phyloP scores from a whole-genome alignment of 768 basidiomycete genomes.

The Sutorius australiensis region DNA sequence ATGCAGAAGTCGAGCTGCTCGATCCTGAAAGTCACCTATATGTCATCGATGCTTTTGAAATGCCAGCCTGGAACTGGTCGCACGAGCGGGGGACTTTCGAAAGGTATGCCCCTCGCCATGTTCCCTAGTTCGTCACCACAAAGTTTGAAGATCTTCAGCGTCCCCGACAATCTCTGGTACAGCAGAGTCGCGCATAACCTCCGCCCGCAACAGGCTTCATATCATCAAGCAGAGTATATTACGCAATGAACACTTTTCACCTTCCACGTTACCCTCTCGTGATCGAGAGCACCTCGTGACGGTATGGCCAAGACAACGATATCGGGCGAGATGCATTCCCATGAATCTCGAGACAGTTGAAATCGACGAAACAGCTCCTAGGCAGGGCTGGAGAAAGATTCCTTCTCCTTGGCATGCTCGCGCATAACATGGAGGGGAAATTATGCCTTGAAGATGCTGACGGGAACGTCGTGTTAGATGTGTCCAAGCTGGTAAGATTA shows the following conservation, averaged over 20 bases:
- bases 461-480: conserved; percentile 83
- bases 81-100: conserved; percentile 83
- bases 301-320: conserved; percentile 40
- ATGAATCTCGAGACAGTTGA: conserved; percentile 52
- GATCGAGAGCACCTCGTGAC: conserved; percentile 88
- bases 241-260: conserved; percentile 96
- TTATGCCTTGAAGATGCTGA: conserved; percentile 92
- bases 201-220: conserved; percentile 80
- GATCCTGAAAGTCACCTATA: conserved; percentile 81
- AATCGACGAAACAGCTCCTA: conserved; percentile 92
- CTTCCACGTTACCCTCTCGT: conserved; percentile 86
- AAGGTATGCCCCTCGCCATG: conserved; percentile 47
- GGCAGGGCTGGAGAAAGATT: conserved; percentile 89
- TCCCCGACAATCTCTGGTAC: conserved; percentile 75
- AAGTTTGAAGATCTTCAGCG: conserved; percentile 37
- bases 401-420: conserved; percentile 89
- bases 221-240: conserved; percentile 92
- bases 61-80: conserved; percentile 94
- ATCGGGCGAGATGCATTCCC: conserved; percentile 14
- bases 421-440: conserved; percentile 85
- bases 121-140: conserved; percentile 3
- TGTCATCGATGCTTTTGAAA: conserved; percentile 88
- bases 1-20: conserved; percentile 56
- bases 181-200: conserved; percentile 74
- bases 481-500: conserved; percentile 68